These are phyloP conservation scores for Apocynum venetum DNA, from an alignment of 257 asterid species.

Conservation along the genomic window DNA sequence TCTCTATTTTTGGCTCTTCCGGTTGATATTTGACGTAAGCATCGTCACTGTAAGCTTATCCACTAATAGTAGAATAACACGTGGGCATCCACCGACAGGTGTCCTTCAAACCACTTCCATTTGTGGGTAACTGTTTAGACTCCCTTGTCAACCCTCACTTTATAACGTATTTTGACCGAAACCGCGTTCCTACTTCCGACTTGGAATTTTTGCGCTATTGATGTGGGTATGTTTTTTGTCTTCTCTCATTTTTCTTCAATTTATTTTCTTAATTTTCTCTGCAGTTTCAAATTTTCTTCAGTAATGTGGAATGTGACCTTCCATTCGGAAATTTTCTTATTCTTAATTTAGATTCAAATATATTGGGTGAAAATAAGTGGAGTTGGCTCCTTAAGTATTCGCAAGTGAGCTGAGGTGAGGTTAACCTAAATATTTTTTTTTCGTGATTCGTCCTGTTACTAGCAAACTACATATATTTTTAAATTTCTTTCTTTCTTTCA, in stretches of 20 bases:
- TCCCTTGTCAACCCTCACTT: background rate
- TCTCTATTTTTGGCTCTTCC: background rate
- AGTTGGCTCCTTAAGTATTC: no score
- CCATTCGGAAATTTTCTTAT: no score
- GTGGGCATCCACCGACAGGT: conserved; percentile 10
- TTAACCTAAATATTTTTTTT: no score
- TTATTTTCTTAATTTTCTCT: no score
- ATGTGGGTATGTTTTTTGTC: conserved; percentile 15
- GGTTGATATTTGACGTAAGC: conserved; percentile 14
- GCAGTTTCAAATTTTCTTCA: background rate
- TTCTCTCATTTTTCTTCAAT: background rate
- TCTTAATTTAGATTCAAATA: no score
- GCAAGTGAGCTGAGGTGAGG: no score
- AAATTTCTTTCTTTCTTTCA: no score
- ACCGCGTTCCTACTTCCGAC: conserved; percentile 28
- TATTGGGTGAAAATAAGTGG: no score
- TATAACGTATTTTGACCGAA: conserved; percentile 24
- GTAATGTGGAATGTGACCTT: no score
- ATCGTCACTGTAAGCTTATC: background rate
- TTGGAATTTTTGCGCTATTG: background rate
- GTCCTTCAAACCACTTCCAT: conserved; percentile 25
- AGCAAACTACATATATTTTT: no score
- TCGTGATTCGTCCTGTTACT: no score
- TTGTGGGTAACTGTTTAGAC: conserved; percentile 9
- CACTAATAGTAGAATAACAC: background rate